A percentile compares a stretch with the other conserved stretches of the same genome.
Conservation (phyloP, 1,284 basidiomycete species). For the Leccinum pallidistipes region DNA sequence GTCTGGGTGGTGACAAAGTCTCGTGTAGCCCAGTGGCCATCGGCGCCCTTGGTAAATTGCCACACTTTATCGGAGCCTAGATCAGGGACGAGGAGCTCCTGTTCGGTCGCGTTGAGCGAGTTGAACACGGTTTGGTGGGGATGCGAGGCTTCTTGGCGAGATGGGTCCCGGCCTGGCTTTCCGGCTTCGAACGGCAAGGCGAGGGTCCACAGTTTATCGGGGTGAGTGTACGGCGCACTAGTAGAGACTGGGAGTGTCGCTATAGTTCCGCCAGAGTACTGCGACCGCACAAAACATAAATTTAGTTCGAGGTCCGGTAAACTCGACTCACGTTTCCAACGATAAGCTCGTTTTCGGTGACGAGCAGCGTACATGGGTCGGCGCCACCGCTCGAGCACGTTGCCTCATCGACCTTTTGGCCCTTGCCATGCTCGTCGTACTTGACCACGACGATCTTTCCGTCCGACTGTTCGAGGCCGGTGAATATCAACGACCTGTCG, state of each 20-base stretch:
- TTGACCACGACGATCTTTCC: constrained; percentile 58
- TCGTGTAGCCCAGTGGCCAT: constrained; percentile 46
- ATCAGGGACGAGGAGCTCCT: constrained; percentile 70
- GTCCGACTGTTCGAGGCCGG: constrained; percentile 56
- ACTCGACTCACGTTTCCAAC: constrained; percentile 47
- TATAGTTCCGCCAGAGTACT: constrained; percentile 45
- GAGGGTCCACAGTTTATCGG: constrained; percentile 26
- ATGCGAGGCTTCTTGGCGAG: constrained; percentile 66
- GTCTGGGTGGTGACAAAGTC: constrained; percentile 46
- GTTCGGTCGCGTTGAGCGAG: constrained; percentile 32
- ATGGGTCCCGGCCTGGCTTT: constrained; percentile 56
- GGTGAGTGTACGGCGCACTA: constrained; percentile 45
- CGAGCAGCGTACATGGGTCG: constrained; percentile 59
- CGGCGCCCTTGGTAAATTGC: constrained; percentile 44
- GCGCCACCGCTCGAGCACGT: constrained; percentile 45
- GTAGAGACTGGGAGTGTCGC: constrained; percentile 50
- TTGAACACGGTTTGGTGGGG: constrained; percentile 63
- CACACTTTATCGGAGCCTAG: constrained; percentile 68
- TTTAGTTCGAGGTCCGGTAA: not conserved
- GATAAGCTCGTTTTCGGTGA: constrained; percentile 50
- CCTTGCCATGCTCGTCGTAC: constrained; percentile 40
- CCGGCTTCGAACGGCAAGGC: constrained; percentile 40
- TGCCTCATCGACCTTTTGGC: constrained; percentile 32
- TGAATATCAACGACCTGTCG: constrained; percentile 53
- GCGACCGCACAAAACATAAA: no score